Evolutionary conservation across 805 yeast species (phyloP), one percentile per base, ranked within the genome.

Genomic region (Candida michaelii): DNA sequence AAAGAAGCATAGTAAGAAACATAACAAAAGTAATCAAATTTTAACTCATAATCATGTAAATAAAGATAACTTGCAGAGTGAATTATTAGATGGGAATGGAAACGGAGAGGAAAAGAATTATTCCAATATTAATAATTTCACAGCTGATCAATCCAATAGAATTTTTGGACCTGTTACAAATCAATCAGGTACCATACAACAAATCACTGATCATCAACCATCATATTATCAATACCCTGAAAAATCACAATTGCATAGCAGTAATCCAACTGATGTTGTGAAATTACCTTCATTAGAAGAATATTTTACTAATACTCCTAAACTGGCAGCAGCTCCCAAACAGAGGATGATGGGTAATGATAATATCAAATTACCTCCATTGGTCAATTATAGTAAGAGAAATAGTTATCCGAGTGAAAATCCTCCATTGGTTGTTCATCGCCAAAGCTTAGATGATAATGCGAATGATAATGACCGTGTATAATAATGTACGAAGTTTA

Each of bases 221-320:
- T 48, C 43, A 25, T 58, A 58, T 32, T 58, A 50, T 30, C 54
- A 55, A 44, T 58, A 59, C 36, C 63, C 63, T 3, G 41, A 52
- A 4, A 36, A 45, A 16, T 54, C 61, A 14, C 57, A 51, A 39
- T 43, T 54, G 27, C 34, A 48, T 27, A 27, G 37, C 27, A 24
- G 27, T 14, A 27, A 30, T n/a, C 15, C 34, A 19, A 29, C 32
- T 10, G 13, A 36, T 11, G 45, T 39, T 14, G 37, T 52, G 2
- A 47, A 46, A 29, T 38, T 49, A 27, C 53, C 56, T 2, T 51
- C 53, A 3, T 33, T 50, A 13, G 52, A 48, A 32, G 52, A 38
- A 24, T 49, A 49, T 23, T 44, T 49, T 19, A 32, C 25, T 6
- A 36, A n/a, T 3, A 4, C n/a, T 21, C 42, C 13, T 35, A 32